phyloP scores from a whole-genome alignment of 768 basidiomycete species.

The Panus rudis region DNA sequence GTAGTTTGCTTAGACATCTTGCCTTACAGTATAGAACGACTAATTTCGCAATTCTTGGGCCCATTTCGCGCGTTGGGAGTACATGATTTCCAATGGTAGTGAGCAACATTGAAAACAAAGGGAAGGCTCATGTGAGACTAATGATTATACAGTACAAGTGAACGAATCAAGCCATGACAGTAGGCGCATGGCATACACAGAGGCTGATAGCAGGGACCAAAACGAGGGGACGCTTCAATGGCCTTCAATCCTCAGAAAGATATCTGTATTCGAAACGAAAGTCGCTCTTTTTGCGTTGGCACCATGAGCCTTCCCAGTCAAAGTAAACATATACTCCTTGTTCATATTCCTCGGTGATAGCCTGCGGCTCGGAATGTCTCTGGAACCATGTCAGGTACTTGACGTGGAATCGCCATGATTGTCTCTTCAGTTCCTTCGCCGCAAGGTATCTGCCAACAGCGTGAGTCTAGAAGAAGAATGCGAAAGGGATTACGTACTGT shows the following conservation, averaged over 20 bases:
- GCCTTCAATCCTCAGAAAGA: constrained; percentile 74
- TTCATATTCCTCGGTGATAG: constrained; percentile 98
- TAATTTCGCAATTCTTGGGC: background rate
- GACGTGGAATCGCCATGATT: constrained; percentile 98
- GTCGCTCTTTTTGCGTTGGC: constrained; percentile 95
- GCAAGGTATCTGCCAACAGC: constrained; percentile 79
- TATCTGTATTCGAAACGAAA: constrained; percentile 97
- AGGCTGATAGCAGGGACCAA: too few species aligned
- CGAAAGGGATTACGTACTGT: constrained; percentile 53
- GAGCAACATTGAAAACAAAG: too few species aligned
- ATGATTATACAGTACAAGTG: too few species aligned
- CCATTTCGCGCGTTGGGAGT: too few species aligned
- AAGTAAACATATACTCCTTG: constrained; percentile 99
- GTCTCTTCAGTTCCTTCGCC: constrained; percentile 93
- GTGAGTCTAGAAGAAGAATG: background rate
- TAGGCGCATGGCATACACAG: too few species aligned
- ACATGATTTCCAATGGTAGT: too few species aligned
- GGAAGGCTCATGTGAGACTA: too few species aligned
- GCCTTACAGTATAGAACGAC: constrained; percentile 1
- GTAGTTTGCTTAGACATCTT: constrained; percentile 30
- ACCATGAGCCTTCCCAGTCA: constrained; percentile 99
- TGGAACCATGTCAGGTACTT: constrained; percentile 99
- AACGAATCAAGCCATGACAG: too few species aligned
- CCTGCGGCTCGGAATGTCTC: constrained; percentile 93
- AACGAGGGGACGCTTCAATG: too few species aligned